phyloP scores from a whole-genome alignment of 106 monocot species.

The Dioscorea dumetorum region DNA sequence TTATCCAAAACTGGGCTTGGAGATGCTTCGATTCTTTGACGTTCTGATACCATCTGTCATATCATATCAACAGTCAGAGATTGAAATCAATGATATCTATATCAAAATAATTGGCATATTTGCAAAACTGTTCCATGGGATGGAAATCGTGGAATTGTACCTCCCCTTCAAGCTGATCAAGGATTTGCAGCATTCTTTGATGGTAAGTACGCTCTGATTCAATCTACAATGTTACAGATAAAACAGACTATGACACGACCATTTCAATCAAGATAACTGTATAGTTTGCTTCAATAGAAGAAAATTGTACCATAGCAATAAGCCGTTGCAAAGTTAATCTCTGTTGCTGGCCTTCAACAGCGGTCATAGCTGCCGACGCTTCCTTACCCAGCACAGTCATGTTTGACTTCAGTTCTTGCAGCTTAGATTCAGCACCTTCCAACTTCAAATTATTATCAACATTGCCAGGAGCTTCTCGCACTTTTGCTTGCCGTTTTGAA shows the following conservation, averaged over 20 bases:
- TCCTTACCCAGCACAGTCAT: slow-evolving; percentile 83
- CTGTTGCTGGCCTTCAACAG: slow-evolving; percentile 94
- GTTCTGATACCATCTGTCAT: slow-evolving; percentile 68
- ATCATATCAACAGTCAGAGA: not conserved
- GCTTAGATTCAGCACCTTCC: slow-evolving; percentile 80
- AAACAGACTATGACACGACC: not conserved
- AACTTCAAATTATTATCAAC: slow-evolving; percentile 62
- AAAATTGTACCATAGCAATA: slow-evolving; percentile 59
- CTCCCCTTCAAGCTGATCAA: slow-evolving; percentile 86
- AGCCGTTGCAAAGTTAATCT: slow-evolving; percentile 79
- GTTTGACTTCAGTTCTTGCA: slow-evolving; percentile 84
- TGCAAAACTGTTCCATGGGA: no score
- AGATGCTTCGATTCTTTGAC: slow-evolving; percentile 84
- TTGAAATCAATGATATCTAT: no score
- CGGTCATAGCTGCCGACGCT: slow-evolving; percentile 75
- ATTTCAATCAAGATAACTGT: not conserved
- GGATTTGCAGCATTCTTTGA: slow-evolving; percentile 71
- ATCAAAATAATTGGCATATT: no score
- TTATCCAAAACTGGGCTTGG: slow-evolving; percentile 44
- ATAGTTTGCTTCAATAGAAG: not conserved
- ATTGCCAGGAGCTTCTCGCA: slow-evolving; percentile 69
- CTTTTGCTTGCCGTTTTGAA: slow-evolving; percentile 72
- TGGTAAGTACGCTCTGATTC: slow-evolving; percentile 83
- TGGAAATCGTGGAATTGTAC: not conserved
- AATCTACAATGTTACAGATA: slow-evolving; percentile 41